Percentiles rank a stretch among this genome's conserved stretches.
Conservation (phyloP, 2,329 filamentous ascomycete genomes). For the Sarocladiaceae sp. region DNA sequence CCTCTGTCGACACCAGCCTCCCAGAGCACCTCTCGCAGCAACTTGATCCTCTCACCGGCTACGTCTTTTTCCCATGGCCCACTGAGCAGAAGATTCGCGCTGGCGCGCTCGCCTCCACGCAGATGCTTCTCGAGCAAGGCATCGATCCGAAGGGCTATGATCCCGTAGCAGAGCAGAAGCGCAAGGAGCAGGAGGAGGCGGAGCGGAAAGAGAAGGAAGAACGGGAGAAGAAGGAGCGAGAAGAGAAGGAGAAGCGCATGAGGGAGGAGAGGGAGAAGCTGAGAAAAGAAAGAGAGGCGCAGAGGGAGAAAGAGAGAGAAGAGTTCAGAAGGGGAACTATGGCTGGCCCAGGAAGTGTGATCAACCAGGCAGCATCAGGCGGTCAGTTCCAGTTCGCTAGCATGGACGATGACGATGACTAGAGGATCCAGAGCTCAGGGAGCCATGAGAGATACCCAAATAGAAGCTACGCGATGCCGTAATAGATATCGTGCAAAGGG, state of each 20-base stretch:
- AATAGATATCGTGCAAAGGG: no score
- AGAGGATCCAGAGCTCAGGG: no score
- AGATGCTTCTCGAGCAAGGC: slow-evolving; percentile 55
- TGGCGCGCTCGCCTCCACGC: slow-evolving; percentile 60
- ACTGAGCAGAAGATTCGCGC: slow-evolving; percentile 60
- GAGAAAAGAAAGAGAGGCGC: slow-evolving; percentile 32
- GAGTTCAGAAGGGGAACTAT: slow-evolving; percentile 27
- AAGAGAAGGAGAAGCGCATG: slow-evolving; percentile 36
- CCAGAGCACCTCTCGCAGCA: slow-evolving; percentile 42
- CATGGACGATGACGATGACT: slow-evolving; percentile 41
- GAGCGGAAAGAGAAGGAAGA: slow-evolving; percentile 41
- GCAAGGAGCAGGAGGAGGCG: slow-evolving; percentile 44
- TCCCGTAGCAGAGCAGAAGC: slow-evolving; percentile 47
- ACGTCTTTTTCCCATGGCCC: slow-evolving; percentile 73
- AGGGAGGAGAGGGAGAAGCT: slow-evolving; percentile 32
- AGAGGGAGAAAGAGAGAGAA: slow-evolving; percentile 26
- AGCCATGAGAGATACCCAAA: background rate
- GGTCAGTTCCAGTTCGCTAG: slow-evolving; percentile 50
- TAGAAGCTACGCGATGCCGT: slow-evolving; percentile 4
- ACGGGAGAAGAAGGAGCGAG: slow-evolving; percentile 37
- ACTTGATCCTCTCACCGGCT: slow-evolving; percentile 49
- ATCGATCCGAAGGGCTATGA: slow-evolving; percentile 56
- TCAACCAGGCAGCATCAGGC: slow-evolving; percentile 10
- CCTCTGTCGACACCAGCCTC: slow-evolving; percentile 34
- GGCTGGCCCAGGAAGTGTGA: slow-evolving; percentile 13